phyloP scores from a whole-genome alignment of 306 rosid genomes.

The Cucurbita ficifolia region DNA sequence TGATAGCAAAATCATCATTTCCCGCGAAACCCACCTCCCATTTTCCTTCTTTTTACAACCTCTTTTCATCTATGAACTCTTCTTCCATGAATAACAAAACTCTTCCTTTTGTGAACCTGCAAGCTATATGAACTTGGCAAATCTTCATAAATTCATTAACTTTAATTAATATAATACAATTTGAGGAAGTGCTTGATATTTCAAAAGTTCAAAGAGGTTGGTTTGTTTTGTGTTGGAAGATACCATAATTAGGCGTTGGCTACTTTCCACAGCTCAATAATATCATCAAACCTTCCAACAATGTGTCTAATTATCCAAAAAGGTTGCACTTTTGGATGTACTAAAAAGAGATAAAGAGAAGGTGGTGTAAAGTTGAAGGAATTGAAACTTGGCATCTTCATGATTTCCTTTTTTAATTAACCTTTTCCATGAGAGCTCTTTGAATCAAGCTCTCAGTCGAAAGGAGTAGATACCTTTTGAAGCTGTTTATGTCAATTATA shows the following conservation, averaged over 20 bases:
- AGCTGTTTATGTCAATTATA: too few species aligned
- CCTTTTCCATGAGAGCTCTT: too few species aligned
- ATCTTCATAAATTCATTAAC: too few species aligned
- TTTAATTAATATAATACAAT: too few species aligned
- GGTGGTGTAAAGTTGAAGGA: not conserved
- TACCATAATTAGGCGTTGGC: constrained; percentile 3
- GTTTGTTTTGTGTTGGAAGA: constrained; percentile 9
- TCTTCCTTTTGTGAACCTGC: too few species aligned
- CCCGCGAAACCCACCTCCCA: not conserved
- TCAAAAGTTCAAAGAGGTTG: not conserved
- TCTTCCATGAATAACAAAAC: too few species aligned
- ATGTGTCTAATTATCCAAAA: not conserved
- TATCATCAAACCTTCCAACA: not conserved
- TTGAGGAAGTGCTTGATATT: not conserved
- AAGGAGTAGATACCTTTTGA: too few species aligned
- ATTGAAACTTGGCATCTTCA: not conserved
- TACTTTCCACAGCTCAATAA: not conserved
- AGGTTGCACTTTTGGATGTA: not conserved
- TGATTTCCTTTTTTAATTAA: too few species aligned
- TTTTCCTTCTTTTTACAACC: not conserved
- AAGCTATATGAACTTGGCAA: too few species aligned
- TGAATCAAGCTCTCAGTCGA: too few species aligned
- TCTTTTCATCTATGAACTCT: too few species aligned
- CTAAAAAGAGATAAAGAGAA: not conserved
- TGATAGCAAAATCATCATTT: constrained; percentile 11